Percentiles rank a stretch among this genome's conserved stretches.
phyloP scores from a whole-genome alignment of 768 basidiomycete genomes.

The Serendipita sp. region DNA sequence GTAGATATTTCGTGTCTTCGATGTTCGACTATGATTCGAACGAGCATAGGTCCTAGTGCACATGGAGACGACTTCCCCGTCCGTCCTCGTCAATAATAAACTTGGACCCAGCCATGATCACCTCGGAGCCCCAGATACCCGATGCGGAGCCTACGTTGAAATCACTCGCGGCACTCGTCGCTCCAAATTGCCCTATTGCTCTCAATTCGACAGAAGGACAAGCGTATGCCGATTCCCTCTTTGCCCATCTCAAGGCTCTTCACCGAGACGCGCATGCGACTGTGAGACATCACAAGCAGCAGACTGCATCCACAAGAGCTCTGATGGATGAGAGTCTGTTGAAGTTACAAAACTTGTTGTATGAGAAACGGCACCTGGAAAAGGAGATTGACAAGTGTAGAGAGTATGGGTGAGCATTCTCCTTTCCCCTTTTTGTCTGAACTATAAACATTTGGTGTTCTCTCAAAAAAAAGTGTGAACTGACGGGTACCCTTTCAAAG shows the following conservation, averaged over 20 bases:
- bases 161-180: not conserved
- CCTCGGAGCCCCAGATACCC: not conserved
- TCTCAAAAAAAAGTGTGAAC: not conserved
- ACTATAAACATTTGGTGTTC: no score
- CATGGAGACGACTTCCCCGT: no score
- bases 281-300: constrained; percentile 55
- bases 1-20: no score
- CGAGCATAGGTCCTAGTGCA: no score
- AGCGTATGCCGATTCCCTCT: constrained; percentile 55
- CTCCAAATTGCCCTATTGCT: not conserved
- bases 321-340: constrained; percentile 87
- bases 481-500: constrained; percentile 21
- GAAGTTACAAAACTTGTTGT: constrained; percentile 69
- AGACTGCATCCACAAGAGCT: constrained; percentile 55
- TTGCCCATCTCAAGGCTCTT: constrained; percentile 62
- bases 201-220: constrained; percentile 36
- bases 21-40: no score
- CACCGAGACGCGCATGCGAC: constrained; percentile 59
- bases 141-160: not conserved
- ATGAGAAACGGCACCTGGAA: constrained; percentile 80
- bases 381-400: constrained; percentile 86
- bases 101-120: not conserved
- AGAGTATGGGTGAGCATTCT: constrained; percentile 61
- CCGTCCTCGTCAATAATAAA: no score
- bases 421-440: not conserved